Conservation (phyloP, 2,329 filamentous ascomycete species). For the Hypoxylon sp. region DNA sequence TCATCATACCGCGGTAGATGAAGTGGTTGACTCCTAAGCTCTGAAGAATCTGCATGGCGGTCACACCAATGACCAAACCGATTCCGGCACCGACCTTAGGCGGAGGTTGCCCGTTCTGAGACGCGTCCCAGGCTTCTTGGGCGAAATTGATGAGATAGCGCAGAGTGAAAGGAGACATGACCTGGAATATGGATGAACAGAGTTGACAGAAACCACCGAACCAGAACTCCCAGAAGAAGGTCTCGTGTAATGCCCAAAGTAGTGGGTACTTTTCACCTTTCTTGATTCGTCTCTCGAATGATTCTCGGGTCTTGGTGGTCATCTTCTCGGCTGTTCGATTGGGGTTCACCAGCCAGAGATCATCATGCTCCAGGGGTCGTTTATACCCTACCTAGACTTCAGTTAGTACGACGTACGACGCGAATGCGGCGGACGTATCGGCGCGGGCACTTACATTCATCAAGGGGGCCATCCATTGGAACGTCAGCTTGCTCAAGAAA, state of each 20-base stretch:
- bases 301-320: slow-evolving; percentile 74
- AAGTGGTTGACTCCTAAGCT: slow-evolving; percentile 90
- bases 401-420: slow-evolving; percentile 42
- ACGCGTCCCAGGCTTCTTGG: slow-evolving; percentile 80
- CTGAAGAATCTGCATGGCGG: slow-evolving; percentile 86
- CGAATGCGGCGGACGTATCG: slow-evolving; percentile 7
- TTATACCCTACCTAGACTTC: slow-evolving; percentile 80
- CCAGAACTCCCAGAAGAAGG: slow-evolving; percentile 87
- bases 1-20: slow-evolving; percentile 91
- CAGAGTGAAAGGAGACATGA: slow-evolving; percentile 86
- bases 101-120: slow-evolving; percentile 62
- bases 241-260: slow-evolving; percentile 86
- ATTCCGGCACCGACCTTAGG: slow-evolving; percentile 83
- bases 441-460: slow-evolving; percentile 75
- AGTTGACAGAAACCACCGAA: slow-evolving; percentile 85
- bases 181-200: slow-evolving; percentile 79
- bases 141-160: slow-evolving; percentile 91
- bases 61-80: slow-evolving; percentile 87
- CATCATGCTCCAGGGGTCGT: slow-evolving; percentile 83
- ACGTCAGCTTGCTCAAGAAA: slow-evolving; percentile 82
- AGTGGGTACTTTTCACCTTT: slow-evolving; percentile 81
- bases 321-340: slow-evolving; percentile 79
- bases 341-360: slow-evolving; percentile 92
- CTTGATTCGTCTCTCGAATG: slow-evolving; percentile 78
- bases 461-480: slow-evolving; percentile 90